Evolutionary conservation across 2,329 filamentous ascomycete species (phyloP), one percentile per base, ranked within the genome.

Genomic region (Emericellopsis atlantica): DNA sequence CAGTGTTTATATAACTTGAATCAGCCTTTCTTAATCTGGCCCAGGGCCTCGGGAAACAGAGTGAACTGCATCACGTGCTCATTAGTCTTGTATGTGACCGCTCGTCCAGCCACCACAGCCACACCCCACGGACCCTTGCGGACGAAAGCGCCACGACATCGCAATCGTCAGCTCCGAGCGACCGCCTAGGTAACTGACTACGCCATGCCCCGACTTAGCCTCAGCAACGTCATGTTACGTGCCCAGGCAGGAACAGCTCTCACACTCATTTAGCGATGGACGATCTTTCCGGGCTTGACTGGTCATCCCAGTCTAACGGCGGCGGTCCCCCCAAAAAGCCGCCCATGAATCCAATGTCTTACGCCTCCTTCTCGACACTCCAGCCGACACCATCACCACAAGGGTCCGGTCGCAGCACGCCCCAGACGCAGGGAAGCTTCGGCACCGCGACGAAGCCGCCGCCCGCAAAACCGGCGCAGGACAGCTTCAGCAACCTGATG

Each of bases 401-500:
- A 46, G 59, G 58, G 37, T 78, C 76, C 7, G 72, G 70, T 32
- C 66, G 66, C 46, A 76, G 65, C 53, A 79, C 72, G 12, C 40
- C 33, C 22, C 46, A 42, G 15, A 21, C 39, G 16, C 18, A 33
- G 14, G 24, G 37, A 40, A 35, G 69, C 14, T 66, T 67, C 5
- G 48, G 44, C 31, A 54, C 61, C 40, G 61, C 48, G 44, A 59
- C 57, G n/a, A 78, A 65, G 47, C 59, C 54, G 4, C 61, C 68
- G 11, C 48, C 64, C 2, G 44, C 61, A 4, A 83, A 74, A 49
- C 53, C 78, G 31, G 60, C 73, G 6, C 62, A 71, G 37, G 85
- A 92, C 55, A 87, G 81, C 65, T 92, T 92, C 62, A 84, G 84
- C 53, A 83, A 79, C 51, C 66, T 92, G 40, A 69, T 88, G 45